Base-by-base conservation (phyloP, 768 basidiomycete species). In the Auricularia sp. region DNA sequence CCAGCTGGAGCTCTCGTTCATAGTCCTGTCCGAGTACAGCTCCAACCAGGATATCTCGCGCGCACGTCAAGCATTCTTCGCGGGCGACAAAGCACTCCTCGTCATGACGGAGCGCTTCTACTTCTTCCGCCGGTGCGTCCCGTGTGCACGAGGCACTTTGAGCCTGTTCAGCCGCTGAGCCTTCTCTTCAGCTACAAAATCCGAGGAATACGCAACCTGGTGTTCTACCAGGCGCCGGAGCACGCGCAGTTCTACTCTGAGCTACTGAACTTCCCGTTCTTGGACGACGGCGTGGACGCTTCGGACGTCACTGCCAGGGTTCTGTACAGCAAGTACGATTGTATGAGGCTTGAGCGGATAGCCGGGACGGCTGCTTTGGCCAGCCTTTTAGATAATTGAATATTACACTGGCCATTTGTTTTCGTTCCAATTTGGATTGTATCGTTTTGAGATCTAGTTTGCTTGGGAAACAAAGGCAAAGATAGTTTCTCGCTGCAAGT, bases 81-180 rank as follows among this genome's bases (percentile, higher is more conserved):
- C 81, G 24, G 92, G 91, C 51, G 87, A 88, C 69, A 92, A 88
- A 69, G 80, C 89, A 0, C 92, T 98, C 80, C 75, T 99, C 36
- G 81, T 98, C 67, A 80, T 98, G 71, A 96, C 91, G 70, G 97
- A 99, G 73, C 86, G 97, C n/a, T 98, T 98, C 81, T 95, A 99
- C 75, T 99, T 98, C 75, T 98, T 93, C 81, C 85, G 92, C 68
- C 80, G 94, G 89, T 87, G 54, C 54, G 79, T 73, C 2, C 33
- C 56, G 8, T 10, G 45, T 44, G 24, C 16, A 35, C 63, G 7
- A 29, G 13, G 45, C 47, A 3, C 54, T 67, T 21, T 35, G 24
- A 54, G 54, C 21, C 63, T 21, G 29, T 62, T 21, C 29, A 35
- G 62, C 36, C 13, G 63, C 61, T 66, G 64, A 18, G 3, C 21